Conservation (phyloP, 352 stramenopile genomes). For the Pythium grandisporangium region DNA sequence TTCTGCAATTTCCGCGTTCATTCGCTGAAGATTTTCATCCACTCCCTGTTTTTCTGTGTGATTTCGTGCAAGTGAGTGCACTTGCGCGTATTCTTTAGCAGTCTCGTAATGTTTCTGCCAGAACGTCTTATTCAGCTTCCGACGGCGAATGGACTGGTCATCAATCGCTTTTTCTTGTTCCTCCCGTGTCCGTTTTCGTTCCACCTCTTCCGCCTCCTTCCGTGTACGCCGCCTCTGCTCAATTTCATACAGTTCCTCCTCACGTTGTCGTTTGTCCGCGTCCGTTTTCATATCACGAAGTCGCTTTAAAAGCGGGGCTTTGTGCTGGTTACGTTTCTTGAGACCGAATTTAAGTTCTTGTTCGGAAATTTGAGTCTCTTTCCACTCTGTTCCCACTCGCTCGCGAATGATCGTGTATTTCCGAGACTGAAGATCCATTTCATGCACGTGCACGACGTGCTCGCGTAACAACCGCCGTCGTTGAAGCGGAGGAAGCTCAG, state of each 20-base stretch:
- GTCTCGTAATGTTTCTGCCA: slow-evolving; percentile 61
- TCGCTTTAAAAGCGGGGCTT: slow-evolving; percentile 38
- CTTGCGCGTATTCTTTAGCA: slow-evolving; percentile 29
- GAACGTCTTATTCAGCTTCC: slow-evolving; percentile 53
- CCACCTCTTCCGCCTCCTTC: slow-evolving; percentile 23
- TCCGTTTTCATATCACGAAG: slow-evolving; percentile 41
- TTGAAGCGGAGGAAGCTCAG: slow-evolving; percentile 46
- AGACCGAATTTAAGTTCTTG: slow-evolving; percentile 37
- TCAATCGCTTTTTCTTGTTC: slow-evolving; percentile 13
- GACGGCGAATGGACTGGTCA: slow-evolving; percentile 17
- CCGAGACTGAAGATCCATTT: slow-evolving; percentile 48
- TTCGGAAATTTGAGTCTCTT: slow-evolving; percentile 23
- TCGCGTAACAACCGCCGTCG: slow-evolving; percentile 44
- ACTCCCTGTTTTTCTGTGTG: slow-evolving; percentile 11
- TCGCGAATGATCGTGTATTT: slow-evolving; percentile 45
- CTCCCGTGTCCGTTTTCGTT: slow-evolving; percentile 19
- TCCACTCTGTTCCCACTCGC: slow-evolving; percentile 26
- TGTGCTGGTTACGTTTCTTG: slow-evolving; percentile 46
- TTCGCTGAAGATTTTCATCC: slow-evolving; percentile 14
- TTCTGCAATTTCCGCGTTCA: slow-evolving; percentile 27
- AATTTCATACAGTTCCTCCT: slow-evolving; percentile 21
- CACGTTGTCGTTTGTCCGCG: slow-evolving; percentile 26
- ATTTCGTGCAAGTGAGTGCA: slow-evolving; percentile 24
- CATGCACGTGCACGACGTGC: slow-evolving; percentile 42
- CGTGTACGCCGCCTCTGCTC: slow-evolving; percentile 27